Evolutionary conservation across 2,329 filamentous ascomycete genomes (phyloP), one percentile per base, ranked within the genome.

Genomic region (Colletotrichum viniferum): DNA sequence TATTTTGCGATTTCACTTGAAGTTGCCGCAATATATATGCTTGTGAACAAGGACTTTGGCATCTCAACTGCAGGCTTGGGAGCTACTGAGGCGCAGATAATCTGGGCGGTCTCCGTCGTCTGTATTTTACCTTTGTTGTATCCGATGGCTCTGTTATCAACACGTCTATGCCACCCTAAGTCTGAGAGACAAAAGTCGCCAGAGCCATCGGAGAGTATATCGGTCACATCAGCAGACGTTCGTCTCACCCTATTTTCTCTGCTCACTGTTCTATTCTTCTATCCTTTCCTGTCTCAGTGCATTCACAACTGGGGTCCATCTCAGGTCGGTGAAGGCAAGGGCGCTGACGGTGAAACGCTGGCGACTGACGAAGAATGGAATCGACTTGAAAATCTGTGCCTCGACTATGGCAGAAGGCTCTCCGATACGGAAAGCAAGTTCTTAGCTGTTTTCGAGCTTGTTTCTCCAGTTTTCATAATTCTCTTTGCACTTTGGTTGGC

Each of bases 241-340:
- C 48, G 69, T 7, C 18, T 67, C 8, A 32, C 36, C 2, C 69
- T 72, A 8, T 72, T 72, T 28, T 30, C 26, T 12, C 18, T 72
- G 10, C 32, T 63, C 5, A 21, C 76, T 8, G 68, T 75, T 3
- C 16, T 80, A 5, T 80, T 77, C 1, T 80, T 80, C 34, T 79
- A 79, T 28, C 78, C 78, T 0, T 81, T 81, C 21, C 26, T 81
- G 7, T 80, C 78, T 4, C 76, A 77, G 56, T 80, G 79, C 14
- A 76, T 81, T 2, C 76, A 79, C 52, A 68, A 72, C 3, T 80
- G 79, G 48, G 76, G 73, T 1, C 61, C 63, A 9, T 65, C 71
- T 7, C 71, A 62, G 1, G 77, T 79, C 10, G 79, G 78, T 0
- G 43, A 77, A 24, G 66, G 76, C 1, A 32, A 76, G 3, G 67